A percentile compares a stretch with the other conserved stretches of the same genome.
Conservation (phyloP, 495 filamentous ascomycete genomes). For the Daldinia childiae region DNA sequence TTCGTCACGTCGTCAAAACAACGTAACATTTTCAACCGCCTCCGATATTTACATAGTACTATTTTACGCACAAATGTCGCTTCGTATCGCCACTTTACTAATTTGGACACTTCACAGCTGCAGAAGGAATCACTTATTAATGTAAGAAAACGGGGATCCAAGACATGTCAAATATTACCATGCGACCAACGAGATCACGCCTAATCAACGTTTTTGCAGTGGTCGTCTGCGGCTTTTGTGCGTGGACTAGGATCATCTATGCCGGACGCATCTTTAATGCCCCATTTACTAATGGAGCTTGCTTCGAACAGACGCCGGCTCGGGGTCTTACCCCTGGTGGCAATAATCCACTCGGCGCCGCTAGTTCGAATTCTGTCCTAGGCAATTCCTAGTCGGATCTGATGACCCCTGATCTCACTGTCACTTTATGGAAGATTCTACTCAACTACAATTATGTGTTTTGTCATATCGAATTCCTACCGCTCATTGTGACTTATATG, state of each 20-base stretch:
- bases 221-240: constrained; percentile 39
- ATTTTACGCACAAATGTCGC: constrained; percentile 38
- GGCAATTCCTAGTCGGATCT: constrained; percentile 25
- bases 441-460: constrained; percentile 9
- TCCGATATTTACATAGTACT: neutral
- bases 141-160: constrained; percentile 22
- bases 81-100: constrained; percentile 22
- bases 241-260: constrained; percentile 22
- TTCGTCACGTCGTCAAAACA: constrained; percentile 16
- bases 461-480: no score
- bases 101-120: constrained; percentile 10
- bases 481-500: constrained; percentile 31
- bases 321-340: constrained; percentile 20
- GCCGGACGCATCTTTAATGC: neutral
- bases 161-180: constrained; percentile 7
- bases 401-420: constrained; percentile 1
- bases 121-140: constrained; percentile 26
- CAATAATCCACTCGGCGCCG: constrained; percentile 24
- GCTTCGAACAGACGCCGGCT: constrained; percentile 26
- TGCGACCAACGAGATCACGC: constrained; percentile 25
- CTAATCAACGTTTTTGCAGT: constrained; percentile 22
- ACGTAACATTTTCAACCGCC: constrained; percentile 33
- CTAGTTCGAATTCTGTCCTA: constrained; percentile 17
- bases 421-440: constrained; percentile 5
- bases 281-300: constrained; percentile 8